Percentiles rank a stretch among this genome's conserved stretches.
Evolutionary conservation across 2,329 filamentous ascomycete genomes (phyloP).

Genomic region (Botrytis galanthina): DNA sequence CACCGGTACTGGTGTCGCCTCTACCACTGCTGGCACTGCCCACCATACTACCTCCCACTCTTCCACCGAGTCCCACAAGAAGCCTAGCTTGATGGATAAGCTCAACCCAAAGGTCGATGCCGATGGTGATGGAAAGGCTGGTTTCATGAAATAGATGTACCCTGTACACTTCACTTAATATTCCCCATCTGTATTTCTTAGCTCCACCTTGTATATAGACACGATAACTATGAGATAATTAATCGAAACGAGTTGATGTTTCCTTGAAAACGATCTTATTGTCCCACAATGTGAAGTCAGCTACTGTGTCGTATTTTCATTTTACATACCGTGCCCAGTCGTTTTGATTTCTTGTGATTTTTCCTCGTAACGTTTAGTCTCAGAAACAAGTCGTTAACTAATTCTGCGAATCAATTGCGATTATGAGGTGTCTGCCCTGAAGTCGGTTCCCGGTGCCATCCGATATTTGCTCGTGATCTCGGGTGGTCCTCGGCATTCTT

Average conservation of each 20-base stretch:
- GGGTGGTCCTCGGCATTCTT: background rate
- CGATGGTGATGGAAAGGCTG: slow-evolving; percentile 54
- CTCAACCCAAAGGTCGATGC: slow-evolving; percentile 54
- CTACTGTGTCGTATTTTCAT: background rate
- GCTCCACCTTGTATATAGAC: background rate
- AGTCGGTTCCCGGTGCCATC: background rate
- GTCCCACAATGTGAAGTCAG: background rate
- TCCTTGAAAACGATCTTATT: background rate
- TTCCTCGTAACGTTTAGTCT: background rate
- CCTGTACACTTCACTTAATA: background rate
- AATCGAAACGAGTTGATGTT: background rate
- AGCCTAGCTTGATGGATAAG: slow-evolving; percentile 51
- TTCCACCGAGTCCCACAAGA: slow-evolving; percentile 32
- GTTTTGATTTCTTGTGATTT: background rate
- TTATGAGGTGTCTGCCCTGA: background rate
- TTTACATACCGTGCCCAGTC: background rate
- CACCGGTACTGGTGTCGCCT: slow-evolving; percentile 12
- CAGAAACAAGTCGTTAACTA: background rate
- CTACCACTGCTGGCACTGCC: background rate
- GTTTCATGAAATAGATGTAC: slow-evolving; percentile 43
- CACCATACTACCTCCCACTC: slow-evolving; percentile 19
- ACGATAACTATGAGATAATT: slow-evolving; percentile 3
- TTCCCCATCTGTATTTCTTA: background rate
- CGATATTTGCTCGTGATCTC: background rate
- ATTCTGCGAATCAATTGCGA: background rate